phyloP scores from a whole-genome alignment of 352 stramenopile species.

The Globisporangium paddicum region DNA sequence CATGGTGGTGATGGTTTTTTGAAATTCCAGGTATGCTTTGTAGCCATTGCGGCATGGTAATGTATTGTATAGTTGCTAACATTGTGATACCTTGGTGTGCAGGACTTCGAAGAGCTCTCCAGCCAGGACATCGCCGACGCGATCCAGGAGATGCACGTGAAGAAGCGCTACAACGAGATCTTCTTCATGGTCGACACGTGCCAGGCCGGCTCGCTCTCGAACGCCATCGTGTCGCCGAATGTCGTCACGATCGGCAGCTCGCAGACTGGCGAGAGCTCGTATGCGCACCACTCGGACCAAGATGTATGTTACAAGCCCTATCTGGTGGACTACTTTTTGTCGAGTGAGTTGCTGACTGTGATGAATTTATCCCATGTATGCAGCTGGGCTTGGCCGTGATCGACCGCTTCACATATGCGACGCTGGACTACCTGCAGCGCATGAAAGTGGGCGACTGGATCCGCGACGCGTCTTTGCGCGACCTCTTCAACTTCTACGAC shows the following conservation, averaged over 20 bases:
- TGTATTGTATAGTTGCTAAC: too few species aligned
- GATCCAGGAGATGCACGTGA: constrained; percentile 93
- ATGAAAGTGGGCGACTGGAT: constrained; percentile 80
- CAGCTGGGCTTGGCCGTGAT: constrained; percentile 84
- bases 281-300: constrained; percentile 88
- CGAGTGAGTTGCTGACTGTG: background rate
- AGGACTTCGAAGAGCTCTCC: constrained; percentile 96
- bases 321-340: background rate
- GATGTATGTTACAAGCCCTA: constrained; percentile 29
- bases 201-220: constrained; percentile 92
- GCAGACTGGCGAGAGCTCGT: constrained; percentile 92
- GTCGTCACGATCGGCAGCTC: constrained; percentile 93
- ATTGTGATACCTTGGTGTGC: too few species aligned
- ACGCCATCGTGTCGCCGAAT: constrained; percentile 84
- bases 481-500: constrained; percentile 84
- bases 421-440: constrained; percentile 83
- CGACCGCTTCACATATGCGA: constrained; percentile 88
- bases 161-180: constrained; percentile 93
- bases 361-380: background rate
- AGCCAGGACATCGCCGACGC: constrained; percentile 91
- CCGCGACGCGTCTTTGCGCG: constrained; percentile 48
- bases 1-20: constrained; percentile 97
- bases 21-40: constrained; percentile 91
- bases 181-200: constrained; percentile 98
- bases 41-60: constrained; percentile 68